Evolutionary conservation across 495 filamentous ascomycete genomes (phyloP), one percentile per base, ranked within the genome.

Genomic region (Aspergillus ellipticus): DNA sequence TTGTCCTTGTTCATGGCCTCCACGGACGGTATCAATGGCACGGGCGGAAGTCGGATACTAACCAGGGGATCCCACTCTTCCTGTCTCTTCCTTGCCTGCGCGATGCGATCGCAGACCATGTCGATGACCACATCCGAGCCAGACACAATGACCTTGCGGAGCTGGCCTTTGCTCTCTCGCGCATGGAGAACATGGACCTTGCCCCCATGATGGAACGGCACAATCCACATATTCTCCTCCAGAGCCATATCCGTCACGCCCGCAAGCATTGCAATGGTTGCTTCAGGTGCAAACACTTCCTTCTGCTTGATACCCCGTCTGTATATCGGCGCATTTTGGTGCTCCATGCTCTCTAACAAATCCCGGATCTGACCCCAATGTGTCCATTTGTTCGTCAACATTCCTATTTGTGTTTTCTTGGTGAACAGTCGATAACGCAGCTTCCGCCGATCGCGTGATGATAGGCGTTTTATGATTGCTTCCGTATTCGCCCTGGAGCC

Each of bases 191-290:
- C 64, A 33, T 71, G 75, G 24, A 78, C 68, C 26, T 65, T 64
- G 48, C 75, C 77, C 24, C 74, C 75, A 53, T 76, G 66, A 11
- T 61, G 68, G 15, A 76, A 42, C 9, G 58, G 52, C 7, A 72
- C 52, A 53, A 66, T 68, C 65, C 64, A 77, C 8, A 77, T 66
- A 56, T 78, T 78, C 53, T 78, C 75, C 41, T 60, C 52, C 41
- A 61, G 39, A 8, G 56, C 54, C 33, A 57, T 61, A 1, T 55
- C 53, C 15, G 64, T 67, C 6, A 65, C 49, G 3, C 75, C 75
- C 19, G 65, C 58, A 24, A 78, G 51, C 17, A 66, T 19, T 1
- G 64, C 75, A 20, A 78, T 54, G 0, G 68, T 75, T 49, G 75
- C 75, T 42, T 78, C 75, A 9, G 70, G 66, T 2, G 77, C 16